Evolutionary conservation across 2,329 filamentous ascomycete genomes (phyloP).

Genomic region (Aureobasidium sp.): DNA sequence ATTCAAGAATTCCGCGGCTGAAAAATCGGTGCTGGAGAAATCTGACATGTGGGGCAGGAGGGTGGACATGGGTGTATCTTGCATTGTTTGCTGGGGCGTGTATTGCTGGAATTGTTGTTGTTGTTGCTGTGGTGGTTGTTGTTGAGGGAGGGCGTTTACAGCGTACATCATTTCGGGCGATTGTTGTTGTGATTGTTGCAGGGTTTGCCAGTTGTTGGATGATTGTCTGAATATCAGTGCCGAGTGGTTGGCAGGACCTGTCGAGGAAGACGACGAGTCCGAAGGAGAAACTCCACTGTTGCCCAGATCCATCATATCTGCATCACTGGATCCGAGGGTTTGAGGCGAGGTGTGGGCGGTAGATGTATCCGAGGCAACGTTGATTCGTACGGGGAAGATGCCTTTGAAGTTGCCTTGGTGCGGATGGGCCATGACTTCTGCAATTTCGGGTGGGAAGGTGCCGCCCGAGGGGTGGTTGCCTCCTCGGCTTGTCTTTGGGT

Average conservation of each 20-base stretch:
- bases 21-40: not conserved
- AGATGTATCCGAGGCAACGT: not conserved
- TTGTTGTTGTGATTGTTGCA: not conserved
- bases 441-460: not conserved
- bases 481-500: not conserved
- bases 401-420: conserved; percentile 8
- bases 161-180: not conserved
- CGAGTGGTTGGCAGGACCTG: not conserved
- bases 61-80: not conserved
- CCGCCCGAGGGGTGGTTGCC: not conserved
- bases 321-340: not conserved
- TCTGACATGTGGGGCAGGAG: not conserved
- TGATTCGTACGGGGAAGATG: conserved; percentile 2
- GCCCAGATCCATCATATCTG: conserved; percentile 2
- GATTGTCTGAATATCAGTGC: not conserved
- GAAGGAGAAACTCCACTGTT: not conserved
- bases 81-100: not conserved
- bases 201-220: not conserved
- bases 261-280: not conserved
- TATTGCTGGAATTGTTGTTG: not conserved
- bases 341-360: conserved; percentile 3
- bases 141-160: not conserved
- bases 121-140: not conserved
- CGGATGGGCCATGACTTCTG: not conserved
- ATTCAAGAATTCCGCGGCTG: not conserved